Evolutionary conservation across 768 basidiomycete genomes (phyloP).

Genomic region (Auriscalpium orientale): DNA sequence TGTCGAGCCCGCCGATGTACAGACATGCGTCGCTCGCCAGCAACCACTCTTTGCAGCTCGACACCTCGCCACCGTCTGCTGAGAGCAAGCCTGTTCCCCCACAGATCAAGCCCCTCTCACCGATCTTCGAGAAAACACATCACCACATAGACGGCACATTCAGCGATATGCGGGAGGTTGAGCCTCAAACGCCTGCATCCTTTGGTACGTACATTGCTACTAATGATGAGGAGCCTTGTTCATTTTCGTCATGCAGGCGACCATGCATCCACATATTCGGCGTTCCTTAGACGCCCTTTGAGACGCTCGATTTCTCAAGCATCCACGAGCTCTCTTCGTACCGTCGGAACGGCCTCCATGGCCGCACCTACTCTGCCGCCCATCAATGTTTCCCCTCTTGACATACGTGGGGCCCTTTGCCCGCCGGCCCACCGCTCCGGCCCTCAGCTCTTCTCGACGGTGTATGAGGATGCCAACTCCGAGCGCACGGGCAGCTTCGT

Average conservation of each 20-base stretch:
- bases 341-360: constrained; percentile 46
- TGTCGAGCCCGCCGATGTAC: constrained; percentile 18
- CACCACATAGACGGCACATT: constrained; percentile 38
- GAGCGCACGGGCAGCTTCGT: constrained; percentile 26
- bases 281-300: constrained; percentile 57
- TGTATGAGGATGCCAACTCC: constrained; percentile 23
- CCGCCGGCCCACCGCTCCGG: constrained; percentile 12
- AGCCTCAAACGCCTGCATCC: constrained; percentile 19
- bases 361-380: constrained; percentile 47
- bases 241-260: background rate
- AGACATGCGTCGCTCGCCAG: constrained; percentile 26
- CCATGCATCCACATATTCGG: constrained; percentile 28
- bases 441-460: constrained; percentile 24
- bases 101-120: constrained; percentile 43
- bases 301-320: constrained; percentile 60
- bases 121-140: constrained; percentile 57
- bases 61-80: constrained; percentile 19
- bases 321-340: constrained; percentile 30
- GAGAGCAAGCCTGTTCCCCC: constrained; percentile 12
- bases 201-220: constrained; percentile 23
- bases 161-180: constrained; percentile 3
- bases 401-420: constrained; percentile 3
- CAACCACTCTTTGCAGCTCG: constrained; percentile 36
- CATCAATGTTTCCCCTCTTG: constrained; percentile 20
- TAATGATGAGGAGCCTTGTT: constrained; percentile 6